Conservation (phyloP, 345 rosid species). For the Gossypium herbaceum region DNA sequence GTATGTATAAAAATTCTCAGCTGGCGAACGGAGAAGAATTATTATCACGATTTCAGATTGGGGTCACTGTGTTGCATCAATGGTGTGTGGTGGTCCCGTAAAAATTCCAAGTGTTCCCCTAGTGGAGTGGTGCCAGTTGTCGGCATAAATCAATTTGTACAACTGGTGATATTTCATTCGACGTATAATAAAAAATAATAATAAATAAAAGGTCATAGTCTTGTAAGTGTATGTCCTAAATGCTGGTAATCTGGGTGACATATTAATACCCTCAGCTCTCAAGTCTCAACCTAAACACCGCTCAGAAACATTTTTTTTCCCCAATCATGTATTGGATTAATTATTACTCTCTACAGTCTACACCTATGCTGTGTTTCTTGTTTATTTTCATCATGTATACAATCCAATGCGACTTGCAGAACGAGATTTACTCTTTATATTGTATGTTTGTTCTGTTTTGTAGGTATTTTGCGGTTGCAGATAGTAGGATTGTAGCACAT, state of each 20-base stretch:
- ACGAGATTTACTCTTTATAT: not conserved
- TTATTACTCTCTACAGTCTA: not conserved
- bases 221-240: not conserved
- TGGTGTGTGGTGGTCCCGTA: not conserved
- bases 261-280: not conserved
- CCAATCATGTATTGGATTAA: not conserved
- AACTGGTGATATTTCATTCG: not conserved
- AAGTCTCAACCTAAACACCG: not conserved
- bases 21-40: not conserved
- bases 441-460: not conserved
- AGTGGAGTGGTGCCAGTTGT: conserved; percentile 8
- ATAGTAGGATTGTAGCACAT: not conserved
- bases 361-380: not conserved
- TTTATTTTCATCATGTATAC: not conserved
- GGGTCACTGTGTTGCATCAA: not conserved
- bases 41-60: not conserved
- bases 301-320: not conserved
- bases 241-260: not conserved
- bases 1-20: no score
- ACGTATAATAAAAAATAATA: not conserved
- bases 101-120: not conserved
- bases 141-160: not conserved
- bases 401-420: not conserved
- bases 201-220: not conserved
- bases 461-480: not conserved